Evolutionary conservation across 768 basidiomycete genomes (phyloP), one percentile per base, ranked within the genome.

Genomic region (Gloeophyllum trabeum): DNA sequence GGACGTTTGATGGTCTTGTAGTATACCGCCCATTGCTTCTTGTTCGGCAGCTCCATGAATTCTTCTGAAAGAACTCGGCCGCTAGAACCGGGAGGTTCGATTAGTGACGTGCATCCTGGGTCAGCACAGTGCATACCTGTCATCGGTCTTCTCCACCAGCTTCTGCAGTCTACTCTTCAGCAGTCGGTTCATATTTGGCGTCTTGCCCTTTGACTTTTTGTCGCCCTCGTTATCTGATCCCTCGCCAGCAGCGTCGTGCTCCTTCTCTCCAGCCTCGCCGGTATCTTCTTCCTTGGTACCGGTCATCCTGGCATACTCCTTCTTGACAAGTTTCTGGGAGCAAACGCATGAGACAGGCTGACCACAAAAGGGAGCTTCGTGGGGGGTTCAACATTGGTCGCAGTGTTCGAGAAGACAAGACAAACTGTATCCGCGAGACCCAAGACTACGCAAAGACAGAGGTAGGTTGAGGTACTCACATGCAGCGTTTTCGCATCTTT

Each of bases 11-110:
- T 91, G 43, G 75, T 62, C 52, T 76, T 76, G 61, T 91, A 90
- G 54, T 92, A 92, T 10, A 70, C 61, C 0, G 88, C 71, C 76
- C 85, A 92, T 3, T 72, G 64, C 52, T 85, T 88, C 58, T 73
- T 81, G 22, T 74, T 76, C 1, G 91, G 91, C 35, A 93, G 65
- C 37, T 84, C 80, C 79, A 87, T 82, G 65, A 96, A 96, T 48
- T 80, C 80, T 2, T 65, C 69, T 12, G 81, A 80, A 32, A 85
- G 57, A 14, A 74, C 59, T 25, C 77, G 79, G 34, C 83, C 86
- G 26, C 83, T 88, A 50, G 6, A 46, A 24, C 36, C 19, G 34
- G 30, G 16, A 30, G 24, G 35, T 22, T 25, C 18, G 40, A 23
- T 42, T 2, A 19, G 21, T 45, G n/a, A 43, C 28, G 4, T 41